Conservation (phyloP, 2,329 filamentous ascomycete genomes). For the Ophiostoma piceae region DNA sequence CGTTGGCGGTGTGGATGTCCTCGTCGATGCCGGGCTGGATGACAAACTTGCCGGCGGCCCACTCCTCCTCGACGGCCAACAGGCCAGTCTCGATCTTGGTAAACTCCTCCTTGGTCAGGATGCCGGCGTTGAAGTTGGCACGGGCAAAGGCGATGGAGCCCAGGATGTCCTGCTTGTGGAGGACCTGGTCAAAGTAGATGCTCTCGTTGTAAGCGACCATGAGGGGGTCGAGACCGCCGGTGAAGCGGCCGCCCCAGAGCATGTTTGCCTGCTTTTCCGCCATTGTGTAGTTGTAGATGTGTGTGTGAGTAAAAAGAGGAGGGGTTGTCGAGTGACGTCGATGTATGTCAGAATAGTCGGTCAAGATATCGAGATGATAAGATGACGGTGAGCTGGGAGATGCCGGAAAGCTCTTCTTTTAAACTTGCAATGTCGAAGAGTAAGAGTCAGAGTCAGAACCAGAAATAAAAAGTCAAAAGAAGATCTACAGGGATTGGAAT, state of each 20-base stretch:
- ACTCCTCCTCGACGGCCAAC: constrained; percentile 50
- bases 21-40: constrained; percentile 53
- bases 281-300: constrained; percentile 21
- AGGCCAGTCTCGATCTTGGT: constrained; percentile 67
- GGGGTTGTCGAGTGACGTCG: neutral
- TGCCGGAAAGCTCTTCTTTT: neutral
- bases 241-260: constrained; percentile 47
- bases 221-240: constrained; percentile 72
- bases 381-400: neutral
- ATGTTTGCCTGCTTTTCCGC: constrained; percentile 39
- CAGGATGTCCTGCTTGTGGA: constrained; percentile 75
- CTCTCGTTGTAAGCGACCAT: constrained; percentile 83
- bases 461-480: neutral
- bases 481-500: neutral
- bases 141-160: constrained; percentile 77
- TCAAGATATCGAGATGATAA: neutral
- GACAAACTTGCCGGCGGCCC: constrained; percentile 46
- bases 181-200: constrained; percentile 70
- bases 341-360: neutral
- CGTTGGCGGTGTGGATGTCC: constrained; percentile 64
- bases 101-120: constrained; percentile 70
- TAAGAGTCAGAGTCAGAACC: no score
- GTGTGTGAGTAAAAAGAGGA: neutral
- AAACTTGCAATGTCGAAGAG: neutral
- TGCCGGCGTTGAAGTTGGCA: constrained; percentile 69